Conservation (phyloP, 2,329 filamentous ascomycete species). For the Aspergillus uvarum region DNA sequence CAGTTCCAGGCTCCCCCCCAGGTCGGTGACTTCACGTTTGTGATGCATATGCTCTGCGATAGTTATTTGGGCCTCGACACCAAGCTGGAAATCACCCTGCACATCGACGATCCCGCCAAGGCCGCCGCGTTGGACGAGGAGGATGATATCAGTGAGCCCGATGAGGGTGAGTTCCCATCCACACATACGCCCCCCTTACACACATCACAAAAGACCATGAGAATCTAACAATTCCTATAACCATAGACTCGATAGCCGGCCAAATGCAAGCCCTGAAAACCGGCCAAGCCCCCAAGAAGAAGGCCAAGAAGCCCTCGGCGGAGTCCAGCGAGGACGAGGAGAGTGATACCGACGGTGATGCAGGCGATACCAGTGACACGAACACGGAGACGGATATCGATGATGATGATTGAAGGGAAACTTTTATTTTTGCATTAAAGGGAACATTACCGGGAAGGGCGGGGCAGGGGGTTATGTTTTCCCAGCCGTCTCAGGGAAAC, state of each 20-base stretch:
- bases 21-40: slow-evolving; percentile 88
- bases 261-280: slow-evolving; percentile 87
- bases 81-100: slow-evolving; percentile 83
- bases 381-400: slow-evolving; percentile 78
- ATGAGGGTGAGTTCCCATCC: slow-evolving; percentile 72
- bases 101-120: slow-evolving; percentile 85
- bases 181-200: slow-evolving; percentile 18
- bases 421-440: too few species aligned
- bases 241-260: slow-evolving; percentile 77
- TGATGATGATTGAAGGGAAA: slow-evolving; percentile 43
- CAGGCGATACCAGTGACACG: slow-evolving; percentile 56
- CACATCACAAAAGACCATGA: slow-evolving; percentile 2
- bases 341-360: slow-evolving; percentile 64
- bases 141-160: slow-evolving; percentile 95
- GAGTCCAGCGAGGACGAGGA: slow-evolving; percentile 65
- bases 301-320: slow-evolving; percentile 52
- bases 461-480: too few species aligned
- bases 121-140: slow-evolving; percentile 77
- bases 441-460: too few species aligned
- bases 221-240: slow-evolving; percentile 14
- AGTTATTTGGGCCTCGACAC: slow-evolving; percentile 93
- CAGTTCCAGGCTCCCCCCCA: slow-evolving; percentile 95
- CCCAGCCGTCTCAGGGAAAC: background rate
- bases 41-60: slow-evolving; percentile 90
- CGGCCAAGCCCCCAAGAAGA: slow-evolving; percentile 59